Evolutionary conservation across 1,284 basidiomycete genomes (phyloP).

Genomic region (Cryptococcus sp.): DNA sequence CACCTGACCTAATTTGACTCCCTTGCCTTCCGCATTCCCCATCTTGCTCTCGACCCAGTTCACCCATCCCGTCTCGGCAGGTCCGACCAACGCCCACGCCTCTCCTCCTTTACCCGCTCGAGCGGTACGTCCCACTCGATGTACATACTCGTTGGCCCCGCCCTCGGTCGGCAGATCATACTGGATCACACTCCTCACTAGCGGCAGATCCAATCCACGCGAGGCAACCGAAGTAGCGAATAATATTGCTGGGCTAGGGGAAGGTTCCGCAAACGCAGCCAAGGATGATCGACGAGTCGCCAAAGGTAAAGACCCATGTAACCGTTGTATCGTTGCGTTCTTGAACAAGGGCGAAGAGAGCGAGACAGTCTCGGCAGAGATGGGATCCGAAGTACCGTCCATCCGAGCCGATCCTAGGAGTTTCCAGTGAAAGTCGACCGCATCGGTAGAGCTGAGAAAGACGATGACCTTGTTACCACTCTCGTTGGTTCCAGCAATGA

Average conservation of each 20-base stretch:
- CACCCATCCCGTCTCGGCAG: slow-evolving; percentile 75
- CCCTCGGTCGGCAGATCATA: slow-evolving; percentile 97
- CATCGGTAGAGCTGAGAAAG: slow-evolving; percentile 93
- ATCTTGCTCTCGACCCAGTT: slow-evolving; percentile 78
- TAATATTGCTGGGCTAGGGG: slow-evolving; percentile 58
- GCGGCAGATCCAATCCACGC: slow-evolving; percentile 91
- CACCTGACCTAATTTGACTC: slow-evolving; percentile 56
- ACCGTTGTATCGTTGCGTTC: slow-evolving; percentile 73
- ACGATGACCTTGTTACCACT: slow-evolving; percentile 66
- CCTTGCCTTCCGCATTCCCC: slow-evolving; percentile 48
- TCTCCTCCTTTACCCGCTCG: slow-evolving; percentile 83
- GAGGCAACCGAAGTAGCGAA: slow-evolving; percentile 96
- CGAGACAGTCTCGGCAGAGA: slow-evolving; percentile 49
- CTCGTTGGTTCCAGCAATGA: slow-evolving; percentile 53
- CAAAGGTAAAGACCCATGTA: slow-evolving; percentile 88
- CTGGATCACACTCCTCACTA: slow-evolving; percentile 91
- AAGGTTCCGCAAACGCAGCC: slow-evolving; percentile 63
- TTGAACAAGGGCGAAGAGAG: slow-evolving; percentile 72
- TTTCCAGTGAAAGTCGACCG: slow-evolving; percentile 94
- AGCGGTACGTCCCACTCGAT: slow-evolving; percentile 93
- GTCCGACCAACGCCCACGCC: slow-evolving; percentile 90
- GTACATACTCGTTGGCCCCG: slow-evolving; percentile 93
- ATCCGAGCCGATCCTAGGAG: slow-evolving; percentile 75
- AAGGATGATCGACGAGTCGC: slow-evolving; percentile 75
- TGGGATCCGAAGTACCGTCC: slow-evolving; percentile 50